phyloP scores from a whole-genome alignment of 352 stramenopile species.

The Pelagophyceae sp. region DNA sequence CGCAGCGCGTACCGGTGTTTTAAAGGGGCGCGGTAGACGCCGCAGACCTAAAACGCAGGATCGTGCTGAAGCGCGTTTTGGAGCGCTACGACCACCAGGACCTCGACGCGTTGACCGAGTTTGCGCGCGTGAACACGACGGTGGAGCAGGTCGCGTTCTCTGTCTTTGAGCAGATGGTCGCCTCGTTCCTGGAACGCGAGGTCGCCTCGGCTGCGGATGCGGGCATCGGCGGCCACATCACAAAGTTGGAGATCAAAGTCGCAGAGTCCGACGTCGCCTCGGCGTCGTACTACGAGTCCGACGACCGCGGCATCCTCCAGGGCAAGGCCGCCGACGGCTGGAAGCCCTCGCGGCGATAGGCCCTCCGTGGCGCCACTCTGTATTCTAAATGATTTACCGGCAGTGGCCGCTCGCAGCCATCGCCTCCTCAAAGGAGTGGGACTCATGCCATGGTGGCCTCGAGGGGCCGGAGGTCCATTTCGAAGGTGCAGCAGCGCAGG shows the following conservation, averaged over 20 bases:
- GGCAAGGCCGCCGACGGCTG: not conserved
- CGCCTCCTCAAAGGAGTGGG: too few species aligned
- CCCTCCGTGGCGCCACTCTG: too few species aligned
- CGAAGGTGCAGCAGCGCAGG: too few species aligned
- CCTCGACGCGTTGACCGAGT: not conserved
- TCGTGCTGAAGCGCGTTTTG: too few species aligned
- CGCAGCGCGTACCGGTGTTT: not conserved
- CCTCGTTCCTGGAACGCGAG: not conserved
- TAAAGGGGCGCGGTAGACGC: too few species aligned
- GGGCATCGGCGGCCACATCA: not conserved
- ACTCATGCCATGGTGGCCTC: too few species aligned
- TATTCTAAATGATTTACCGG: too few species aligned
- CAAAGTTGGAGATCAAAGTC: not conserved
- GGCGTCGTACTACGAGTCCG: constrained; percentile 6
- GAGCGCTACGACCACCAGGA: constrained; percentile 5
- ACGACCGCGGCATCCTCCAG: not conserved
- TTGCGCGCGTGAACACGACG: not conserved
- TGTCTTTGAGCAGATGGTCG: constrained; percentile 1
- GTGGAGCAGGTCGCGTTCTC: not conserved
- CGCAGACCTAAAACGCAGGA: too few species aligned
- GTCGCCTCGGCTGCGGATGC: not conserved
- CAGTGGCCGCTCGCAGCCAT: too few species aligned
- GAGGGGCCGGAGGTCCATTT: too few species aligned
- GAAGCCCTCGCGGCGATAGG: too few species aligned
- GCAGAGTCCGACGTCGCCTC: constrained; percentile 9